Conservation (phyloP, 805 yeast genomes). For the Hanseniaspora hatyaiensis region DNA sequence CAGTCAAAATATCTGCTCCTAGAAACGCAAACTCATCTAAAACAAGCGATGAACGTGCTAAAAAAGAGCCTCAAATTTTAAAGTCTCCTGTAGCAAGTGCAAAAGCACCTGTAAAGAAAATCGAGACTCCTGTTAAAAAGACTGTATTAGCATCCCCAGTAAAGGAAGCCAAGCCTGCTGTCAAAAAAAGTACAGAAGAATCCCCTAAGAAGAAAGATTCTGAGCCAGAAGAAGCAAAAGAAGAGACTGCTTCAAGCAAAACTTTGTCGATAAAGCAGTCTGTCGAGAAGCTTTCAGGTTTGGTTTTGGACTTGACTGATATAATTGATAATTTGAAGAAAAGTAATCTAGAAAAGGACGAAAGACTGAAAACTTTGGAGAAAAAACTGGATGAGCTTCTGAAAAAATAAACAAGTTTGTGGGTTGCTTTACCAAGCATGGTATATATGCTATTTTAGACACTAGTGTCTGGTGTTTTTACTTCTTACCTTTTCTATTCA, state of each 20-base stretch:
- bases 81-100: not conserved
- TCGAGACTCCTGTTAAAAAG: conserved; percentile 3
- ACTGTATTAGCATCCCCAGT: conserved; percentile 12
- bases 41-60: too few species aligned
- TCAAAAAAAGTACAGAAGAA: too few species aligned
- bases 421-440: too few species aligned
- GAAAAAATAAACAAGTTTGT: conserved; percentile 26
- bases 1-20: conserved; percentile 12
- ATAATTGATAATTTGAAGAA: conserved; percentile 42
- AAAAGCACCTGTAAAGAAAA: not conserved
- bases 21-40: too few species aligned
- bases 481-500: too few species aligned
- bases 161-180: conserved; percentile 6
- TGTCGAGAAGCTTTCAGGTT: conserved; percentile 50
- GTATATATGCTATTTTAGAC: too few species aligned
- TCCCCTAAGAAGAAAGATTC: too few species aligned
- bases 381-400: conserved; percentile 47
- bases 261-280: conserved; percentile 61
- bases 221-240: not conserved
- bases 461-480: too few species aligned
- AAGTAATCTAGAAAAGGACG: conserved; percentile 55
- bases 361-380: conserved; percentile 46
- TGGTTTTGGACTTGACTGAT: conserved; percentile 48
- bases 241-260: conserved; percentile 20
- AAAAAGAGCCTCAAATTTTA: not conserved